phyloP scores from a whole-genome alignment of 2,329 filamentous ascomycete genomes.

The Mariannaea elegans region DNA sequence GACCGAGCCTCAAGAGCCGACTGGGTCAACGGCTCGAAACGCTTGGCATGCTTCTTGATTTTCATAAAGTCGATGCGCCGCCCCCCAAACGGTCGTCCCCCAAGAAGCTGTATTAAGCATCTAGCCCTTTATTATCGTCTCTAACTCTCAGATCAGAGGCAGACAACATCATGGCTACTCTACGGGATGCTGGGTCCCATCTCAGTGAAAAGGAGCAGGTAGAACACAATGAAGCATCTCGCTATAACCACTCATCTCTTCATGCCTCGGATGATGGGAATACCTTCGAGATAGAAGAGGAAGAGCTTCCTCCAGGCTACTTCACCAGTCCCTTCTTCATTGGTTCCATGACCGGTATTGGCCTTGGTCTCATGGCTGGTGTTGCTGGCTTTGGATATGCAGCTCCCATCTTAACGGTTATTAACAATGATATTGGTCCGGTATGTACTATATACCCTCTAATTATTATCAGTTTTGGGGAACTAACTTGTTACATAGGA shows the following conservation, averaged over 20 bases:
- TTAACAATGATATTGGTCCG: constrained; percentile 33
- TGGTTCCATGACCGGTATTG: constrained; percentile 37
- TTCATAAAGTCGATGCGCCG: neutral
- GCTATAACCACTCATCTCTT: neutral
- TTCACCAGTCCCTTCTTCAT: constrained; percentile 40
- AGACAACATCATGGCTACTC: neutral
- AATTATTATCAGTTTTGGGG: neutral
- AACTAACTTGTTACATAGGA: constrained; percentile 17
- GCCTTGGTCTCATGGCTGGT: constrained; percentile 39
- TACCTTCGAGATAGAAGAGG: constrained; percentile 31
- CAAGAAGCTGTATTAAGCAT: neutral
- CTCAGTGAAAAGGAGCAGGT: constrained; percentile 20
- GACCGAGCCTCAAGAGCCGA: constrained; percentile 1
- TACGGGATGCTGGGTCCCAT: constrained; percentile 10
- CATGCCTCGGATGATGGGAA: constrained; percentile 22
- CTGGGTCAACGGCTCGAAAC: neutral
- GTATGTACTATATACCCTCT: constrained; percentile 7
- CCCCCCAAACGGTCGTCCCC: neutral
- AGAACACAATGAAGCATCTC: constrained; percentile 6
- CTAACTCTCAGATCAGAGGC: neutral
- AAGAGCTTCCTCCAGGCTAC: constrained; percentile 34
- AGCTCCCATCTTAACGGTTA: constrained; percentile 31
- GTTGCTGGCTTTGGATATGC: constrained; percentile 41
- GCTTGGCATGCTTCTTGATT: neutral
- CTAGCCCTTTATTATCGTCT: neutral